A percentile compares a stretch with the other conserved stretches of the same genome.
Conservation (phyloP, 805 yeast species). For the Ogataea kodamae region DNA sequence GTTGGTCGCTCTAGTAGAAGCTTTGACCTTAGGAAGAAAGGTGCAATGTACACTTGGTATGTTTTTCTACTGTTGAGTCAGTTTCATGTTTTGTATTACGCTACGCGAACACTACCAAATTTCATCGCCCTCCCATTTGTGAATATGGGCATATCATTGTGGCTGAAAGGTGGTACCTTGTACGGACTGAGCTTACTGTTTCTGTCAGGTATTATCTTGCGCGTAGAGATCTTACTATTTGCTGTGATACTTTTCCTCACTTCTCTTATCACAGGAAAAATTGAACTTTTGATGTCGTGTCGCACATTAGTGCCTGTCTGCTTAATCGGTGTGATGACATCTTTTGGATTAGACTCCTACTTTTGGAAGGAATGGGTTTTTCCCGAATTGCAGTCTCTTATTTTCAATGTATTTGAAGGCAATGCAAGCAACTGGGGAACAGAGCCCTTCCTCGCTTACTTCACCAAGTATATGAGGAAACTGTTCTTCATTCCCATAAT, state of each 20-base stretch:
- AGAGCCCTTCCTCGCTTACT: conserved; percentile 71
- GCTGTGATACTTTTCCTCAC: conserved; percentile 47
- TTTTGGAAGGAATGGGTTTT: conserved; percentile 60
- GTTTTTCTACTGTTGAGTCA: conserved; percentile 57
- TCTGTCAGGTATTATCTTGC: conserved; percentile 62
- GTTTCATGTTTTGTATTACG: conserved; percentile 76
- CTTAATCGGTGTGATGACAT: conserved; percentile 51
- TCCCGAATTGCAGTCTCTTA: conserved; percentile 74
- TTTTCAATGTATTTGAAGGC: conserved; percentile 75
- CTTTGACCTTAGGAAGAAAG: conserved; percentile 23
- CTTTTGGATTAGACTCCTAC: conserved; percentile 74
- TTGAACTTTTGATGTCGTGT: too few relatives aligned
- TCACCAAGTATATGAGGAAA: conserved; percentile 47
- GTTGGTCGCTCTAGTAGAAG: conserved; percentile 41
- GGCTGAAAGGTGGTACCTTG: conserved; percentile 47
- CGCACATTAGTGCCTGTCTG: too few relatives aligned
- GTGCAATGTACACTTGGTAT: conserved; percentile 51
- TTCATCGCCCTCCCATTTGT: conserved; percentile 76
- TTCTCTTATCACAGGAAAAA: conserved; percentile 46
- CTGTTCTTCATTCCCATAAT: conserved; percentile 46
- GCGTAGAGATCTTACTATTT: conserved; percentile 66
- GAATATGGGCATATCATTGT: conserved; percentile 48
- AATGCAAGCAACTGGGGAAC: conserved; percentile 79
- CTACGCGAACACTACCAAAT: conserved; percentile 88
- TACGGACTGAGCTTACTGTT: conserved; percentile 52